These are phyloP conservation scores for Mucor velutinosus DNA, from an alignment of 371 early-diverging fungal genomes.

Conservation along the genomic window DNA sequence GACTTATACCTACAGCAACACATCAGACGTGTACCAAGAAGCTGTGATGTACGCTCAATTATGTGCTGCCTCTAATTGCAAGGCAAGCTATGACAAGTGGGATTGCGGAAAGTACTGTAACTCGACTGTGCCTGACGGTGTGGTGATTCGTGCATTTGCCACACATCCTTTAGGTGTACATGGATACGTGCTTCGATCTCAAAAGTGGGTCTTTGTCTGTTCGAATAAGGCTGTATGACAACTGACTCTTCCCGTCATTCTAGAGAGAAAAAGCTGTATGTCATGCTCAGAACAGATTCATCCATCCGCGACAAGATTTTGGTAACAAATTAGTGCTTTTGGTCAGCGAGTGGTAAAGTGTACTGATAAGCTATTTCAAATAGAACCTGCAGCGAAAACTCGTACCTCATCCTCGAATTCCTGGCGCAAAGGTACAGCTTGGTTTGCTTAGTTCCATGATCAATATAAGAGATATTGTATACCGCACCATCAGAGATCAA, in stretches of 20 bases:
- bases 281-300: conserved; percentile 14
- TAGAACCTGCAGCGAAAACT: not conserved
- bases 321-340: not conserved
- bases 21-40: not conserved
- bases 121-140: conserved; percentile 18
- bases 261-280: conserved; percentile 7
- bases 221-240: not conserved
- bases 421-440: conserved; percentile 6
- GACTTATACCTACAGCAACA: not conserved
- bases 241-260: not conserved
- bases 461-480: conserved; percentile 18
- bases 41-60: conserved; percentile 4
- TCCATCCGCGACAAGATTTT: conserved; percentile 8
- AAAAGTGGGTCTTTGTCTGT: not conserved
- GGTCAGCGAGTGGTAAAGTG: not conserved
- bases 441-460: conserved; percentile 10
- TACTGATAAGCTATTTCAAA: not conserved
- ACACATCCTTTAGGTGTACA: conserved; percentile 19
- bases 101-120: conserved; percentile 20
- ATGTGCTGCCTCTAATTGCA: conserved; percentile 19
- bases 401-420: conserved; percentile 15
- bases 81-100: conserved; percentile 22
- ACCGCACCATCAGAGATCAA: conserved; percentile 13
- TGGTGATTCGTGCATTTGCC: conserved; percentile 15
- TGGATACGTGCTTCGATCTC: conserved; percentile 14